Percentiles rank a stretch among this genome's conserved stretches.
Conservation (phyloP, 2,329 filamentous ascomycete species). For the Dactylonectria estremocensis region DNA sequence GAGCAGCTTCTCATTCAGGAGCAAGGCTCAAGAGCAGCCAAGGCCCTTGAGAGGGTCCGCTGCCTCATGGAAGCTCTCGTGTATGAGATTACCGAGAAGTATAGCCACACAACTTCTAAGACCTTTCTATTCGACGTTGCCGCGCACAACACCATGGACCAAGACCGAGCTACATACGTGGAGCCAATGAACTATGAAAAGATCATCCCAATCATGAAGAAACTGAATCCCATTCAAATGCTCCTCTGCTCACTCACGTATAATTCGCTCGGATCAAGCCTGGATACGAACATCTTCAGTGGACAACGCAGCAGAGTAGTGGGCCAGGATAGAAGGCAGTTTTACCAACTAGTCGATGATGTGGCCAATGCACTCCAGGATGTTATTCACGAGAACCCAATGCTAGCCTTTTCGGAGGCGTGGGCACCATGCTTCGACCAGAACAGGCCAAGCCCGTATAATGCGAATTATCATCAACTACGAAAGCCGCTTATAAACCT, state of each 20-base stretch:
- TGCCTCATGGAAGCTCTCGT: slow-evolving; percentile 44
- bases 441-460: not conserved
- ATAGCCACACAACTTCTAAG: slow-evolving; percentile 23
- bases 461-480: not conserved
- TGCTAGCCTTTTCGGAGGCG: not conserved
- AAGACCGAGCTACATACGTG: slow-evolving; percentile 57
- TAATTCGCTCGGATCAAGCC: slow-evolving; percentile 39
- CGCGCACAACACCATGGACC: slow-evolving; percentile 45
- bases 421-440: slow-evolving; percentile 29
- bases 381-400: slow-evolving; percentile 25
- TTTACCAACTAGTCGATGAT: slow-evolving; percentile 13
- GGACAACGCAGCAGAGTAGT: slow-evolving; percentile 5
- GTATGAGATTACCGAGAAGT: slow-evolving; percentile 34
- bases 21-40: not conserved
- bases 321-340: slow-evolving; percentile 4
- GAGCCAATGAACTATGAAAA: slow-evolving; percentile 47
- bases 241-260: slow-evolving; percentile 57
- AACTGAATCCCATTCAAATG: slow-evolving; percentile 37
- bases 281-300: slow-evolving; percentile 35
- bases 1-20: slow-evolving; percentile 46
- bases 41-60: slow-evolving; percentile 38
- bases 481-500: slow-evolving; percentile 41
- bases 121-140: not conserved
- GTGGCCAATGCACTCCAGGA: slow-evolving; percentile 28
- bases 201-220: slow-evolving; percentile 23